phyloP scores from a whole-genome alignment of 1,284 basidiomycete genomes.

The Paramarasmius palmivorus region DNA sequence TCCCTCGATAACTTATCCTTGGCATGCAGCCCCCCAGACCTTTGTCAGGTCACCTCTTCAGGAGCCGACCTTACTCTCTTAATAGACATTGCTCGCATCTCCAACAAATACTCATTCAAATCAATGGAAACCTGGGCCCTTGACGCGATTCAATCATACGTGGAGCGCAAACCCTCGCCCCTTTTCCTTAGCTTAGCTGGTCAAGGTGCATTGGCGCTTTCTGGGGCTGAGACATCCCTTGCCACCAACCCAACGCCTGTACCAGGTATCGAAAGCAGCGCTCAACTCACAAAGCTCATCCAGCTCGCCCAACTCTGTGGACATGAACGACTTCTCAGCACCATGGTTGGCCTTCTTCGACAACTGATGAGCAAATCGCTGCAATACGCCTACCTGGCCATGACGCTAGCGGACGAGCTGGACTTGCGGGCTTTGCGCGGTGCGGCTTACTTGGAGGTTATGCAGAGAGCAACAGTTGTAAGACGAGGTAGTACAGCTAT shows the following conservation, averaged over 20 bases:
- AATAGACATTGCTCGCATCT: conserved; percentile 59
- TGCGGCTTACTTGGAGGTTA: conserved; percentile 66
- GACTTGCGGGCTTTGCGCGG: conserved; percentile 56
- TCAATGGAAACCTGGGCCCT: conserved; percentile 68
- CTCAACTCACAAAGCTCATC: conserved; percentile 56
- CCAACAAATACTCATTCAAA: conserved; percentile 72
- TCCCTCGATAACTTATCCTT: neutral
- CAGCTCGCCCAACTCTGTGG: conserved; percentile 64
- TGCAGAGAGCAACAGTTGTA: conserved; percentile 58
- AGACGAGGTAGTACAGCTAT: conserved; percentile 19
- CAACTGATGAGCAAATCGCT: conserved; percentile 58
- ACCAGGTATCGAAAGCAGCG: conserved; percentile 35
- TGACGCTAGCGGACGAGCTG: conserved; percentile 68
- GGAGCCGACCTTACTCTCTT: conserved; percentile 52
- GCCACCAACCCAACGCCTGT: conserved; percentile 19
- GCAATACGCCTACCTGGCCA: conserved; percentile 66
- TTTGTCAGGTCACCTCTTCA: conserved; percentile 44
- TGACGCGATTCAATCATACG: conserved; percentile 62
- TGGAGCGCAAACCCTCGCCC: conserved; percentile 58
- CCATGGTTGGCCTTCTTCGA: conserved; percentile 56
- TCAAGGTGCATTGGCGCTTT: conserved; percentile 30
- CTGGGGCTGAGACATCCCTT: conserved; percentile 18
- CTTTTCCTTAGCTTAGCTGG: conserved; percentile 42
- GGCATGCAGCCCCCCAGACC: conserved; percentile 55
- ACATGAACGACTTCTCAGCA: conserved; percentile 55